Evolutionary conservation across 371 early-diverging fungal species (phyloP).

Genomic region (Catenaria anguillulae): DNA sequence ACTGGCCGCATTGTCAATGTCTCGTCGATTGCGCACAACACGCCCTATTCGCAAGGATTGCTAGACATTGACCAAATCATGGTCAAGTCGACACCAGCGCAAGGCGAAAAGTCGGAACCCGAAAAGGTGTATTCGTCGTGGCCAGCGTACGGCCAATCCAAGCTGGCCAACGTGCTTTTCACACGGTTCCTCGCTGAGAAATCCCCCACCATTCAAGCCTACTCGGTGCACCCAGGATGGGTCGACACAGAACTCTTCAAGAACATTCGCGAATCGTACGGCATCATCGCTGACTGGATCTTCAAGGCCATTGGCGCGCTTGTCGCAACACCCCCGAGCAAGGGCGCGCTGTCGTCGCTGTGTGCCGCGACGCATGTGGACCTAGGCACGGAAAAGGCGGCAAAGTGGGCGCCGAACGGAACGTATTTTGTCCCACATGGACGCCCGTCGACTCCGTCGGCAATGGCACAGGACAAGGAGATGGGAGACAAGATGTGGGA

Average conservation of each 20-base stretch:
- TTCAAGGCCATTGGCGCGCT: background rate
- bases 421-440: conserved; percentile 1
- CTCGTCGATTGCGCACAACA: conserved; percentile 4
- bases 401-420: too few relatives aligned
- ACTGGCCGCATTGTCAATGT: conserved; percentile 11
- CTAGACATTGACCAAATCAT: background rate
- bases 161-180: conserved; percentile 9
- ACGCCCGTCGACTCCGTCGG: too few relatives aligned
- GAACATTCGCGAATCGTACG: background rate
- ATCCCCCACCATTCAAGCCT: too few relatives aligned
- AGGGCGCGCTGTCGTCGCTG: background rate
- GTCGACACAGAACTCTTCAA: conserved; percentile 6
- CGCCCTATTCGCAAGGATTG: background rate
- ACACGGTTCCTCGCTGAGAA: too few relatives aligned
- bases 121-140: background rate
- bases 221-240: conserved; percentile 9
- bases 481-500: background rate
- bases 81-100: too few relatives aligned
- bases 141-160: conserved; percentile 6
- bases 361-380: background rate
- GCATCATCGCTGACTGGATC: background rate
- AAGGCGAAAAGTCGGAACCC: background rate
- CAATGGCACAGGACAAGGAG: background rate
- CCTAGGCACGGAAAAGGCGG: too few relatives aligned
- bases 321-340: background rate